Percentiles rank a stretch among this genome's conserved stretches.
Conservation (phyloP, 2,329 filamentous ascomycete species). For the Alternaria gaisen region DNA sequence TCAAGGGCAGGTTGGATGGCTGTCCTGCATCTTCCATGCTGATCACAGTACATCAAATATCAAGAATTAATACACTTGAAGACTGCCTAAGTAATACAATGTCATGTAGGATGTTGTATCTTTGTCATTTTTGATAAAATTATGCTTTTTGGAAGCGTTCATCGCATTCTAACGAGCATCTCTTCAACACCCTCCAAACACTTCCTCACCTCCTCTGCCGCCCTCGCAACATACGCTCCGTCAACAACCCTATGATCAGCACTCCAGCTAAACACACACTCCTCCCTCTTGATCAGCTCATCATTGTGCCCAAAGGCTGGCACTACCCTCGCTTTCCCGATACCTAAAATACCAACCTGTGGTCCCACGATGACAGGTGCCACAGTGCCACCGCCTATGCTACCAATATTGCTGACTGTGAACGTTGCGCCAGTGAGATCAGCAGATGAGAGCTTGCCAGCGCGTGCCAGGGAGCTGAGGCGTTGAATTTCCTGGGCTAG, state of each 20-base stretch:
- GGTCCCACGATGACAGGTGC: slow-evolving; percentile 89
- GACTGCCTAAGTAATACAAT: background rate
- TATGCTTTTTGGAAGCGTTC: background rate
- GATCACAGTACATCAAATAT: background rate
- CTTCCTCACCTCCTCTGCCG: slow-evolving; percentile 79
- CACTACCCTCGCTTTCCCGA: slow-evolving; percentile 81
- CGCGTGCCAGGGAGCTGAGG: slow-evolving; percentile 75
- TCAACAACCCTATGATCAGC: slow-evolving; percentile 95
- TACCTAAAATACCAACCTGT: slow-evolving; percentile 90
- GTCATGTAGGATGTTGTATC: background rate
- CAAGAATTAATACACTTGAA: background rate
- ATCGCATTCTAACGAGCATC: slow-evolving; percentile 75
- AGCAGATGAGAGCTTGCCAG: slow-evolving; percentile 75
- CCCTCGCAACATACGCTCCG: slow-evolving; percentile 91
- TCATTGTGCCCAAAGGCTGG: slow-evolving; percentile 74
- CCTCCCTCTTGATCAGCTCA: slow-evolving; percentile 75
- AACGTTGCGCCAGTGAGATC: slow-evolving; percentile 91
- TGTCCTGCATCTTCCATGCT: background rate
- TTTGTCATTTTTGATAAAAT: background rate
- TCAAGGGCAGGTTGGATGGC: background rate
- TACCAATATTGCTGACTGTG: slow-evolving; percentile 96
- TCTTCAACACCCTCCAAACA: slow-evolving; percentile 85
- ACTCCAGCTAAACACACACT: slow-evolving; percentile 94
- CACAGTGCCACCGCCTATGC: slow-evolving; percentile 90
- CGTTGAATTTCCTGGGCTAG: slow-evolving; percentile 80